Conservation (phyloP, 352 stramenopile species). For the Phytophthora podocarpi region DNA sequence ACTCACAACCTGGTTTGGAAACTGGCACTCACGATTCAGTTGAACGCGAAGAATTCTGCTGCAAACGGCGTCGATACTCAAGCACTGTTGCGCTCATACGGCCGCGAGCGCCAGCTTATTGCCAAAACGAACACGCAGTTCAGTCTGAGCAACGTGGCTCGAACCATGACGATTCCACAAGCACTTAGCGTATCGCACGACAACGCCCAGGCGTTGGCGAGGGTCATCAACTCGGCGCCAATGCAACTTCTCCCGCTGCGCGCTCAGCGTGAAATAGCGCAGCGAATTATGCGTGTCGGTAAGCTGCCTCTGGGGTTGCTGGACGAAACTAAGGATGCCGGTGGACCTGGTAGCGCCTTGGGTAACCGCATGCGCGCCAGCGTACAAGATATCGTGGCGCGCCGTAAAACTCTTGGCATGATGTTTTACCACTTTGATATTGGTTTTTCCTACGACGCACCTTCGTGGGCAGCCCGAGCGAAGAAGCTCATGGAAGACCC, state of each 20-base stretch:
- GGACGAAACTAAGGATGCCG: conserved; percentile 34
- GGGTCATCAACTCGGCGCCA: conserved; percentile 64
- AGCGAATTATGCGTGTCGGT: conserved; percentile 69
- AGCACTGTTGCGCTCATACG: conserved; percentile 77
- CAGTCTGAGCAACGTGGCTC: conserved; percentile 84
- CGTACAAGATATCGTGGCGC: conserved; percentile 64
- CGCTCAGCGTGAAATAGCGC: conserved; percentile 65
- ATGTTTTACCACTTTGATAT: conserved; percentile 90
- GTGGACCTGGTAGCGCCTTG: conserved; percentile 45
- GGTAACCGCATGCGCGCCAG: conserved; percentile 60
- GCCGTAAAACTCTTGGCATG: conserved; percentile 71
- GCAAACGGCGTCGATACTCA: conserved; percentile 11
- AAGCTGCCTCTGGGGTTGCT: conserved; percentile 70
- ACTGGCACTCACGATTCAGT: conserved; percentile 71
- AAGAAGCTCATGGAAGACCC: conserved; percentile 69
- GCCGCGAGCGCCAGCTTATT: conserved; percentile 73
- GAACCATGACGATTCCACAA: conserved; percentile 84
- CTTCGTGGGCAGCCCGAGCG: conserved; percentile 44
- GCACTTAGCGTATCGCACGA: conserved; percentile 85
- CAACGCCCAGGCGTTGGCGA: conserved; percentile 64
- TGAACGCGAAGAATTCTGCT: conserved; percentile 1
- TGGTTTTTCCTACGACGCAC: conserved; percentile 77
- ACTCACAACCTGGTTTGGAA: conserved; percentile 94
- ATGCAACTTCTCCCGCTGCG: conserved; percentile 60
- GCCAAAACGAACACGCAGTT: conserved; percentile 83